A percentile compares a stretch with the other conserved stretches of the same genome.
Evolutionary conservation across 192 early-diverging fungal genomes (phyloP).

Genomic region (Coemansia sp.): DNA sequence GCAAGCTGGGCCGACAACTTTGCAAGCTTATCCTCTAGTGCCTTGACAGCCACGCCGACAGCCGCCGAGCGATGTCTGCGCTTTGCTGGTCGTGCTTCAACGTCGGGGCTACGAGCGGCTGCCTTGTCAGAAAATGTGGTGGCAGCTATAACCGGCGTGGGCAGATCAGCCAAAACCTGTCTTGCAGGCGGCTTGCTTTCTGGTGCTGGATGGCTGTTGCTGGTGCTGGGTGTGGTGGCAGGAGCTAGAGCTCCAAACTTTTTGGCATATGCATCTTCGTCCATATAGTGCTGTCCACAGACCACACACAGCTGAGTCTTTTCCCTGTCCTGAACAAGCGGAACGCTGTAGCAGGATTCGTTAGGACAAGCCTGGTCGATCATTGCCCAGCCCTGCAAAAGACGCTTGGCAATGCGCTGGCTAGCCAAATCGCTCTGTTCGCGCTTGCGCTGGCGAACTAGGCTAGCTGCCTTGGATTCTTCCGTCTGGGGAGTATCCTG

Average conservation of each 20-base stretch:
- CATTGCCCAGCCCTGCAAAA: slow-evolving; percentile 51
- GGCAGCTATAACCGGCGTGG: not conserved
- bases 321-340: slow-evolving; percentile 37
- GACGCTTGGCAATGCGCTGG: slow-evolving; percentile 40
- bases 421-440: slow-evolving; percentile 46
- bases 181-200: not conserved
- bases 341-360: slow-evolving; percentile 30
- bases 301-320: slow-evolving; percentile 42
- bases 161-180: not conserved
- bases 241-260: slow-evolving; percentile 26
- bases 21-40: slow-evolving; percentile 28
- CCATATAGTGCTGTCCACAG: slow-evolving; percentile 43
- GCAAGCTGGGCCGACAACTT: slow-evolving; percentile 25
- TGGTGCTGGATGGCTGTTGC: slow-evolving; percentile 1
- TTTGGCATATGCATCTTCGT: slow-evolving; percentile 31
- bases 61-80: slow-evolving; percentile 2
- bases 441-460: slow-evolving; percentile 11
- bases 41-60: slow-evolving; percentile 15
- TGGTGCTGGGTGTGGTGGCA: not conserved
- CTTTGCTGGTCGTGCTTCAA: not conserved
- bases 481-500: not conserved
- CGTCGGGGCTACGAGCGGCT: not conserved
- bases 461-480: slow-evolving; percentile 2
- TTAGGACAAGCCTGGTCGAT: slow-evolving; percentile 42
- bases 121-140: not conserved